Evolutionary conservation across 768 basidiomycete genomes (phyloP).

Genomic region (Suillus subaureus): DNA sequence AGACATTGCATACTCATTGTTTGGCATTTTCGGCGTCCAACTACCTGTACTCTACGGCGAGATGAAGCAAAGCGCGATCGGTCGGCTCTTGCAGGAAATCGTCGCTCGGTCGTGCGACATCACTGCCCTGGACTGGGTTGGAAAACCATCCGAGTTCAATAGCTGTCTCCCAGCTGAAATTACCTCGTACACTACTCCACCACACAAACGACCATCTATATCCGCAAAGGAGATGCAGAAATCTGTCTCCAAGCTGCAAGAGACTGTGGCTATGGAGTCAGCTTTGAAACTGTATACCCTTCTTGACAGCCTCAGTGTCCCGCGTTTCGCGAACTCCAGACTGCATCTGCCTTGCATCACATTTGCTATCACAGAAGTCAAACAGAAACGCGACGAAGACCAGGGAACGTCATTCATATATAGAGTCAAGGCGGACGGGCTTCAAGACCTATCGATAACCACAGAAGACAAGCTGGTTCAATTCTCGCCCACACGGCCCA

Average conservation of each 20-base stretch:
- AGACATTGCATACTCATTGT: not conserved
- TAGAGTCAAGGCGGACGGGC: not conserved
- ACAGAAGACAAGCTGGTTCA: not conserved
- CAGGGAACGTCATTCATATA: not conserved
- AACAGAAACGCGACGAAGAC: not conserved
- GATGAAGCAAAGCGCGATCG: not conserved
- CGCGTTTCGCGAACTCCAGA: not conserved
- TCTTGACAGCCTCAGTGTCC: not conserved
- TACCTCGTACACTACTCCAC: not conserved
- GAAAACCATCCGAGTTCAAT: not conserved
- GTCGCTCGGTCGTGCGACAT: not conserved
- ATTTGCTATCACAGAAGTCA: not conserved
- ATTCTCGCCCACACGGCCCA: not conserved
- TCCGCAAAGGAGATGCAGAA: not conserved
- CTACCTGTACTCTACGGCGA: not conserved
- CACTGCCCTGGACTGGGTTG: not conserved
- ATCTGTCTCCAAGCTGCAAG: not conserved
- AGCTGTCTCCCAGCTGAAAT: not conserved
- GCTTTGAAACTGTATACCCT: not conserved
- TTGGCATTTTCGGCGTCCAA: not conserved
- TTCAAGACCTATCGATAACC: not conserved
- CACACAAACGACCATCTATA: not conserved
- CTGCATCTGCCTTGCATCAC: not conserved
- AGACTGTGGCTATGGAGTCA: not conserved
- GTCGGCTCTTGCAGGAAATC: not conserved